Percentiles rank a stretch among this genome's conserved stretches.
Conservation (phyloP, 1,139 yeast genomes). For the Blastobotrys ciferrii region DNA sequence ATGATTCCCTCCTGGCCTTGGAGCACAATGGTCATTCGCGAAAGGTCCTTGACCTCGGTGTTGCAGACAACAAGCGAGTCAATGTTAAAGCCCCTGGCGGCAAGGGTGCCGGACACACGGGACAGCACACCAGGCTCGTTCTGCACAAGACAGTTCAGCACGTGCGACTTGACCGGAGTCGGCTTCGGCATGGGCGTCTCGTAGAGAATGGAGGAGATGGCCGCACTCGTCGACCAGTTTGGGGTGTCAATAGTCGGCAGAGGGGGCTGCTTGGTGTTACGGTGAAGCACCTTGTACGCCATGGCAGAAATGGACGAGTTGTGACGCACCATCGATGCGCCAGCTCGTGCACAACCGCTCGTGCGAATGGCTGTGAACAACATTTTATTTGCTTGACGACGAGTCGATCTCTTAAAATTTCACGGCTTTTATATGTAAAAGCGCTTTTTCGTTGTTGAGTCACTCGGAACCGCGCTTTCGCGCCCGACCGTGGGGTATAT, state of each 20-base stretch:
- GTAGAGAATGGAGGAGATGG: constrained; percentile 89
- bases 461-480: constrained; percentile 1
- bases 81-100: constrained; percentile 97
- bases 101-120: constrained; percentile 89
- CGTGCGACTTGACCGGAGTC: constrained; percentile 56
- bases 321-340: constrained; percentile 12
- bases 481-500: not conserved
- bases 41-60: constrained; percentile 92
- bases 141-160: constrained; percentile 93
- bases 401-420: not conserved
- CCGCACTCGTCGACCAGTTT: constrained; percentile 92
- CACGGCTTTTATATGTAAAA: not conserved
- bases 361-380: constrained; percentile 6
- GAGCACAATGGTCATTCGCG: constrained; percentile 94
- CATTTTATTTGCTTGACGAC: not conserved
- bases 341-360: not conserved
- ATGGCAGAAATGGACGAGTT: constrained; percentile 80
- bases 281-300: constrained; percentile 87
- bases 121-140: constrained; percentile 98
- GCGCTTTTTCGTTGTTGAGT: constrained; percentile 1
- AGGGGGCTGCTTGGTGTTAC: constrained; percentile 81
- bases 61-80: constrained; percentile 95
- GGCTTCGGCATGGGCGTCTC: constrained; percentile 81
- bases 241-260: constrained; percentile 95
- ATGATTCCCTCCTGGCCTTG: constrained; percentile 94